These are phyloP conservation scores for Wickerhamiella bombiphila DNA, from an alignment of 805 yeast species.

Conservation along the genomic window DNA sequence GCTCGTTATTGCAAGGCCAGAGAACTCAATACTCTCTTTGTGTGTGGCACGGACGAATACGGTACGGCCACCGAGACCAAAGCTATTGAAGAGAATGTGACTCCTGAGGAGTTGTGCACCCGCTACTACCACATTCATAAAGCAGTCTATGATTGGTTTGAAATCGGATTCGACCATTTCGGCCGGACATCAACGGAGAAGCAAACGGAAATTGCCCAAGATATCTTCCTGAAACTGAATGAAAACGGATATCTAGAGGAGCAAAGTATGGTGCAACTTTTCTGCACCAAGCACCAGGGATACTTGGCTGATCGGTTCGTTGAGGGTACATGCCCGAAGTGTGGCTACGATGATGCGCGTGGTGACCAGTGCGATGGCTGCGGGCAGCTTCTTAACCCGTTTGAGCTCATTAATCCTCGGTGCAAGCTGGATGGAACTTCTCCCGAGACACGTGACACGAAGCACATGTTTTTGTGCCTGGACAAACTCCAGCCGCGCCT, in stretches of 20 bases:
- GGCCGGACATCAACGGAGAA: conserved; percentile 89
- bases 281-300: conserved; percentile 80
- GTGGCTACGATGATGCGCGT: conserved; percentile 91
- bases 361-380: conserved; percentile 99
- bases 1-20: conserved; percentile 81
- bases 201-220: conserved; percentile 94
- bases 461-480: conserved; percentile 70
- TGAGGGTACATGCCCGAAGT: conserved; percentile 94
- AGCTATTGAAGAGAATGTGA: conserved; percentile 82
- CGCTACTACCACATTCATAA: conserved; percentile 78
- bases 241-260: conserved; percentile 75
- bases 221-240: conserved; percentile 62
- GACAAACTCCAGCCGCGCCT: conserved; percentile 72
- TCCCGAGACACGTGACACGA: conserved; percentile 69
- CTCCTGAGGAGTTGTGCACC: conserved; percentile 81
- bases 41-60: conserved; percentile 98
- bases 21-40: conserved; percentile 68
- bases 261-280: conserved; percentile 75
- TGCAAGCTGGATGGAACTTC: conserved; percentile 80
- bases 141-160: conserved; percentile 93
- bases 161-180: conserved; percentile 82
- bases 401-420: conserved; percentile 85
- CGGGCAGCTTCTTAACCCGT: conserved; percentile 78
- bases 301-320: conserved; percentile 93
- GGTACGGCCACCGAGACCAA: conserved; percentile 99